These are phyloP conservation scores for Avena eriantha DNA, from an alignment of 176 grass and related monocot species.

Conservation along the genomic window DNA sequence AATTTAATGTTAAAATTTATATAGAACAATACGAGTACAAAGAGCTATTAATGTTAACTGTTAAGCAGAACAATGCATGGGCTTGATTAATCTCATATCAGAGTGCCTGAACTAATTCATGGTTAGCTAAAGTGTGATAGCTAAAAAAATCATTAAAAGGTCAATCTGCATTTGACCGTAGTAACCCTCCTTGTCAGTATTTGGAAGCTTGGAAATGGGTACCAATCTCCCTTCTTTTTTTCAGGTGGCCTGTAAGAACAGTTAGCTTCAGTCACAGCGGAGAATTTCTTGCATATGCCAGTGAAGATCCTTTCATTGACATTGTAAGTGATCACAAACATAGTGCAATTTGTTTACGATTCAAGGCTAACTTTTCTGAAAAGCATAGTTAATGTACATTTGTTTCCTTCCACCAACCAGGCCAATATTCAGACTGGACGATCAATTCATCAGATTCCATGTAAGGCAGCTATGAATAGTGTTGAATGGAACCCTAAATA, in stretches of 20 bases:
- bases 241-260: constrained; percentile 97
- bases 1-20: neutral
- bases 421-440: constrained; percentile 92
- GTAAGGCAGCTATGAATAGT: constrained; percentile 95
- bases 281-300: constrained; percentile 93
- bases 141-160: neutral
- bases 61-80: neutral
- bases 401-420: constrained; percentile 55
- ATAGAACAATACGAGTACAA: neutral
- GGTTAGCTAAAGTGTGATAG: constrained; percentile 7
- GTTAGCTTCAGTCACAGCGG: constrained; percentile 92
- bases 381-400: constrained; percentile 26
- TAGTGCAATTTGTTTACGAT: constrained; percentile 36
- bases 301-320: constrained; percentile 98
- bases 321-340: constrained; percentile 68
- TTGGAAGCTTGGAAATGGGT: constrained; percentile 14
- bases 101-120: neutral
- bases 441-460: constrained; percentile 95
- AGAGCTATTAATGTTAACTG: neutral
- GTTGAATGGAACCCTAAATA: constrained; percentile 99
- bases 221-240: constrained; percentile 10
- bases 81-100: constrained; percentile 14
- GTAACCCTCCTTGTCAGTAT: constrained; percentile 31
- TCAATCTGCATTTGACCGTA: neutral
- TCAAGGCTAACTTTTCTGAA: neutral